A percentile compares a stretch with the other conserved stretches of the same genome.
These are phyloP conservation scores for Aspergillus persii DNA, from an alignment of 2,329 filamentous ascomycete genomes.

Conservation along the genomic window DNA sequence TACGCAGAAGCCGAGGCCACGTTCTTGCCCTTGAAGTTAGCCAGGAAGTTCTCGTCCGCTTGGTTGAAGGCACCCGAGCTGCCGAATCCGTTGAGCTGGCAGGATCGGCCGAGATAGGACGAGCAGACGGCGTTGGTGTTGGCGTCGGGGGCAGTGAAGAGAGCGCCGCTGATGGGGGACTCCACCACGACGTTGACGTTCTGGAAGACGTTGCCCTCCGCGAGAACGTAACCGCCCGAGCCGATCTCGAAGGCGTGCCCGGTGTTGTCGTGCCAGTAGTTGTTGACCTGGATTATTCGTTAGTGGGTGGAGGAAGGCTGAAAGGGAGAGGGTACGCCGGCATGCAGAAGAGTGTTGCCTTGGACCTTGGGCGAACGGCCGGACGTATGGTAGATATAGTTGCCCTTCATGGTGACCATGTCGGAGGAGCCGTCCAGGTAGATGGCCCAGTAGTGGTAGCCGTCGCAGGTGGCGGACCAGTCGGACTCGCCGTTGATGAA, in stretches of 20 bases:
- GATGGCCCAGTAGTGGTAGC: slow-evolving; percentile 60
- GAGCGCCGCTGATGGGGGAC: slow-evolving; percentile 34
- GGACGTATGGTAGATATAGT: slow-evolving; percentile 60
- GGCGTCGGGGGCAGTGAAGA: slow-evolving; percentile 39
- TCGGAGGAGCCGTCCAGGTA: slow-evolving; percentile 58
- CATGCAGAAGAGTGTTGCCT: slow-evolving; percentile 58
- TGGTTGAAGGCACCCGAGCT: slow-evolving; percentile 33
- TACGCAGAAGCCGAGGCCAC: slow-evolving; percentile 47
- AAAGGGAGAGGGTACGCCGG: slow-evolving; percentile 20
- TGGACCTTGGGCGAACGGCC: slow-evolving; percentile 59
- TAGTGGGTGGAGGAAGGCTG: neutral
- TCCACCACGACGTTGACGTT: slow-evolving; percentile 50
- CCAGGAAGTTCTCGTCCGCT: slow-evolving; percentile 49
- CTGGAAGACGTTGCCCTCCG: slow-evolving; percentile 60
- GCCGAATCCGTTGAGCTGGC: slow-evolving; percentile 53
- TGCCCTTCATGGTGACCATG: slow-evolving; percentile 58
- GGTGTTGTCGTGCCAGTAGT: slow-evolving; percentile 57
- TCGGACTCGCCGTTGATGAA: slow-evolving; percentile 55
- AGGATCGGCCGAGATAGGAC: slow-evolving; percentile 49
- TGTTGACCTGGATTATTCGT: slow-evolving; percentile 44
- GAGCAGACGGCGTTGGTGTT: slow-evolving; percentile 45
- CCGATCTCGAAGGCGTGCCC: slow-evolving; percentile 59
- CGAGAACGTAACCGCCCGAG: slow-evolving; percentile 47
- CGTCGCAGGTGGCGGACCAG: slow-evolving; percentile 59
- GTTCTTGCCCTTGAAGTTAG: slow-evolving; percentile 53